Conservation (phyloP, 495 filamentous ascomycete genomes). For the Hypoxylon lenormandii region DNA sequence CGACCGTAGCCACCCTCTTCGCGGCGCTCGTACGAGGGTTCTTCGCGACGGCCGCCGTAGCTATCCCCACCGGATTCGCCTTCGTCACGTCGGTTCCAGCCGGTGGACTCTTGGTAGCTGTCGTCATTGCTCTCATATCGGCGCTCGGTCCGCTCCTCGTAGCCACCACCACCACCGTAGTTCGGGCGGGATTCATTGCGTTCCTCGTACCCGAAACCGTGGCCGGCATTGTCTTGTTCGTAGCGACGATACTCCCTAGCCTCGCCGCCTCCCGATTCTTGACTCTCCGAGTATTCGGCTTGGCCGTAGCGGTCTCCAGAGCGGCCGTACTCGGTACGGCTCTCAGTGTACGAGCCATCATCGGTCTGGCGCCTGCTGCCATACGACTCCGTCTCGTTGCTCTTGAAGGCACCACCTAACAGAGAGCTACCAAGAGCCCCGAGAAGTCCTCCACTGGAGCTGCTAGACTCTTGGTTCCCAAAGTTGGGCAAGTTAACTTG, state of each 20-base stretch:
- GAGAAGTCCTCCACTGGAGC: slow-evolving; percentile 55
- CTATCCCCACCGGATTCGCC: slow-evolving; percentile 33
- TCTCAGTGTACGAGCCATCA: slow-evolving; percentile 59
- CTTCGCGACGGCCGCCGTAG: slow-evolving; percentile 38
- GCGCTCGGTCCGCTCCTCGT: slow-evolving; percentile 55
- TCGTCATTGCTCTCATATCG: slow-evolving; percentile 48
- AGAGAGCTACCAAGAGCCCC: slow-evolving; percentile 61
- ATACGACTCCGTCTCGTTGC: slow-evolving; percentile 57
- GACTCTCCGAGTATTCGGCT: slow-evolving; percentile 59
- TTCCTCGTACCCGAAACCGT: slow-evolving; percentile 54
- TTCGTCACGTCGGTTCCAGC: slow-evolving; percentile 28
- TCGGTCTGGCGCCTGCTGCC: slow-evolving; percentile 51
- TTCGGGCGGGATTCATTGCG: slow-evolving; percentile 45
- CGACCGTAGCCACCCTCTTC: slow-evolving; percentile 31
- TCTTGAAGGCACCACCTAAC: slow-evolving; percentile 59
- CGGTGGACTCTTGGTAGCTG: slow-evolving; percentile 43
- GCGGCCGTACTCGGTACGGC: slow-evolving; percentile 60
- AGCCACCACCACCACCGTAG: slow-evolving; percentile 48
- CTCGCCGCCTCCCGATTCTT: slow-evolving; percentile 58
- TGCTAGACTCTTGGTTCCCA: slow-evolving; percentile 41
- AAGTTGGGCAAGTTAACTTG: slow-evolving; percentile 50
- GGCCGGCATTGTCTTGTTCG: slow-evolving; percentile 54
- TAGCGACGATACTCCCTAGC: slow-evolving; percentile 60
- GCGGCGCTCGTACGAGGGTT: slow-evolving; percentile 16
- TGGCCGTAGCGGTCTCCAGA: slow-evolving; percentile 62